These are phyloP conservation scores for Neocatenulostroma microsporum DNA, from an alignment of 2,329 filamentous ascomycete genomes.

Conservation along the genomic window DNA sequence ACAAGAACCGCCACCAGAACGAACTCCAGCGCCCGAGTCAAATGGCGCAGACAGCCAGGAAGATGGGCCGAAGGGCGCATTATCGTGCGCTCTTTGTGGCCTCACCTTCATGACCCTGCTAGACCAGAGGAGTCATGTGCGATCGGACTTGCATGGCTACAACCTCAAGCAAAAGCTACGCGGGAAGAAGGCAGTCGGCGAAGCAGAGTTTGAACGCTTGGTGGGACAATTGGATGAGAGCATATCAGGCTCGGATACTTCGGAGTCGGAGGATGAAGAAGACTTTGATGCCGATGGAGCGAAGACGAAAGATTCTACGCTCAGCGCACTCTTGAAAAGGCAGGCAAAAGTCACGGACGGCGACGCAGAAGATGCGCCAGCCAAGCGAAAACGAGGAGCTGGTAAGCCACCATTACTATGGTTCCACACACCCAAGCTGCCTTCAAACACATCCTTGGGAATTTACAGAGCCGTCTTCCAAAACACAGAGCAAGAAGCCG, in stretches of 20 bases:
- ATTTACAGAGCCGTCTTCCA: slow-evolving; percentile 79
- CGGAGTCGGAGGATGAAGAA: slow-evolving; percentile 58
- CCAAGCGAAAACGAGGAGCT: slow-evolving; percentile 45
- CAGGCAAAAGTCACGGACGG: slow-evolving; percentile 64
- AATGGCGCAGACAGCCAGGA: slow-evolving; percentile 33
- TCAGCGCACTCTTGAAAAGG: slow-evolving; percentile 71
- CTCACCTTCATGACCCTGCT: slow-evolving; percentile 62
- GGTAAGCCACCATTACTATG: slow-evolving; percentile 73
- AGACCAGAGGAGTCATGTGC: slow-evolving; percentile 78
- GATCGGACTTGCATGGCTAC: slow-evolving; percentile 87
- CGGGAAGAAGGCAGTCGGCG: slow-evolving; percentile 62
- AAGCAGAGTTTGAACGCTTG: slow-evolving; percentile 78
- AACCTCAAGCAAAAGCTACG: slow-evolving; percentile 89
- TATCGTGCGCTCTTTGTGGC: slow-evolving; percentile 73
- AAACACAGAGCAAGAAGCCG: slow-evolving; percentile 59
- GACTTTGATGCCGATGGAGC: slow-evolving; percentile 44
- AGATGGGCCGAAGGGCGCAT: slow-evolving; percentile 49
- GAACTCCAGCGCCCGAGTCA: slow-evolving; percentile 7
- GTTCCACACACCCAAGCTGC: slow-evolving; percentile 70
- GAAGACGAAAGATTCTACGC: slow-evolving; percentile 56
- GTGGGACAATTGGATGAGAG: slow-evolving; percentile 84
- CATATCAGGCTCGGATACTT: slow-evolving; percentile 68
- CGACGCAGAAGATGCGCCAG: slow-evolving; percentile 42
- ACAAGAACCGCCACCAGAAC: slow-evolving; percentile 13
- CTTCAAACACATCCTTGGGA: slow-evolving; percentile 71